Base-by-base conservation (phyloP, 345 rosid genomes). In the Noccaea caerulescens region DNA sequence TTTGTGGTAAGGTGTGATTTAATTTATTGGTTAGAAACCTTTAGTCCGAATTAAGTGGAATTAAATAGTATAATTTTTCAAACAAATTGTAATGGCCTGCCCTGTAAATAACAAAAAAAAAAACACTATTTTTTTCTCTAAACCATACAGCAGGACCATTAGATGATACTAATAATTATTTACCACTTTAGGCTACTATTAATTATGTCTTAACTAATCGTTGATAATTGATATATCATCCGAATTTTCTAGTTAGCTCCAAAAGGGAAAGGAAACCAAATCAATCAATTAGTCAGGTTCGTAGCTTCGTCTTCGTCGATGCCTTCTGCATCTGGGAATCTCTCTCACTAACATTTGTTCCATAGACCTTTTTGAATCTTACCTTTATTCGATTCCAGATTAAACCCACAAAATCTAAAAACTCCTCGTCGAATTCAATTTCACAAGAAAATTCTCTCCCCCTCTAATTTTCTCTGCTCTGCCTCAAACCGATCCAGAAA, bases 301-400 rank as follows among this genome's bases (percentile, higher is more conserved):
- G 64, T 45, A 66, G 55, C 70, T 63, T 54, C 44, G 65, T 56
- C 43, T 3, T 65, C 27, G 34, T 36, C 61, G 57, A 39, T 46
- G 51, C 45, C 25, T 38, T 46, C 25, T 65, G 71, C 50, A 65
- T 66, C 71, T 64, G 58, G 0, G 8, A 55, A n/a, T n/a, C n/a
- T 56, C 4, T 64, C 59, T 58, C 53, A 58, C 60, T 64, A 64
- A 2, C 50, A 43, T 41, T 53, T 16, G 6, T 25, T 18, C 27
- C 6, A 8, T 18, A 72, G 53, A 63, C 63, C 47, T 36, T 25
- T 37, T 25, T 49, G 32, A 36, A 46, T 30, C 42, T 14, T 11
- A 11, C 5, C 47, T 8, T 43, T 33, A 37, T 11, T 64, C 46
- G 20, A 37, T 18, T 50, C 45, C 6, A 27, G 27, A 45, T 60